Evolutionary conservation across 306 rosid genomes (phyloP), one percentile per base, ranked within the genome.

Genomic region (Canavalia gladiata): DNA sequence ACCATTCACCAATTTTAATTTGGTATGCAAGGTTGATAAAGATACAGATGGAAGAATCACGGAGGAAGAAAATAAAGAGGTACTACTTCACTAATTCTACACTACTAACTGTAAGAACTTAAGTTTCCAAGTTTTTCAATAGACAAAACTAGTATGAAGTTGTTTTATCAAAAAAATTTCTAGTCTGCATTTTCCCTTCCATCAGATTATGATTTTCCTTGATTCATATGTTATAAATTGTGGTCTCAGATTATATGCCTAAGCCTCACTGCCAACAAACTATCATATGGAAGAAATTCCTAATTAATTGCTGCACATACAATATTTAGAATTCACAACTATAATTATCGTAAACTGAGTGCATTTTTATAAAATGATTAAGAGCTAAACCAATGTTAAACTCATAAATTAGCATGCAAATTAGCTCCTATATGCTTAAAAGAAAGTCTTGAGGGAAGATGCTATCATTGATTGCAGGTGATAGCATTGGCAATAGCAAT

Each of bases 1-100:
- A 12, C 33, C 30, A 9, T 55, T 42, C 54, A 65, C 46, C 11
- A 41, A 60, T 58, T 46, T 74, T 50, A 3, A 43, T 74, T 79
- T 82, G 81, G 67, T 83, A 68, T 54, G 77, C 89, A 91, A 93
- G 95, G 93, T 91, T 59, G 95, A 91, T 62, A 91, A 88, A 77
- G 88, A 91, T 83, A 90, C 91, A 66, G 93, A 89, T 85, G 93
- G 95, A n/a, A 86, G 93, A 84, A 91, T 91, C 82, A 87, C 78
- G 0, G 89, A 81, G 83, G 91, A 82, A 67, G 95, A 91, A 72
- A 83, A 89, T 58, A 91, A 75, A 78, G 87, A 89, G 91, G 95
- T 88, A 88, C 34, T 51, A 6, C 58, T 49, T 43, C 59, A 50
- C 52, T 79, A n/a, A 0, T 73, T 34, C 43, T 73, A 13, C 43